Evolutionary conservation across 2,329 filamentous ascomycete genomes (phyloP).

Genomic region (Penicillium expansum): DNA sequence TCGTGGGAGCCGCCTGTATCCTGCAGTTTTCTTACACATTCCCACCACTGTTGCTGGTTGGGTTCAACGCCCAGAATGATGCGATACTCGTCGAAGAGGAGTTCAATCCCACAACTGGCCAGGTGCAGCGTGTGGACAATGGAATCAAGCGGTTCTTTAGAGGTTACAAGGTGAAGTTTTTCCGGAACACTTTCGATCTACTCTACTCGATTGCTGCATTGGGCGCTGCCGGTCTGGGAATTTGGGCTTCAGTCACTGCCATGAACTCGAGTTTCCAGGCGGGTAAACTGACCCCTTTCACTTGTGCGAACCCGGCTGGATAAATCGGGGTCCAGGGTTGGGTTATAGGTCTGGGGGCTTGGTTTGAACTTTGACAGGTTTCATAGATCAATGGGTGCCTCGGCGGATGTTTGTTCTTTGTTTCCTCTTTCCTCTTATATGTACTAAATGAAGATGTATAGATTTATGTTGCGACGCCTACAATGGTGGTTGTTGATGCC

Average conservation of each 20-base stretch:
- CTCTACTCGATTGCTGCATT: conserved; percentile 13
- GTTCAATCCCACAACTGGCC: conserved; percentile 19
- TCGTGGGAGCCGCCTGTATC: conserved; percentile 30
- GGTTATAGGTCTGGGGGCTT: not conserved
- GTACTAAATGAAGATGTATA: not conserved
- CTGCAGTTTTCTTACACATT: conserved; percentile 33
- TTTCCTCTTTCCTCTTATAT: not conserved
- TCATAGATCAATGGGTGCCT: not conserved
- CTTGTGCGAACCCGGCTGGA: conserved; percentile 15
- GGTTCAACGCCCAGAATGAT: conserved; percentile 29
- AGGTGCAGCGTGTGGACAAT: conserved; percentile 9
- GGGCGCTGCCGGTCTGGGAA: conserved; percentile 12
- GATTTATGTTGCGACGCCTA: not conserved
- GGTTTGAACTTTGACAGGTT: not conserved
- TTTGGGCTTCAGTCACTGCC: conserved; percentile 14
- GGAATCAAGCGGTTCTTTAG: conserved; percentile 15
- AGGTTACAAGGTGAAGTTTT: conserved; percentile 15
- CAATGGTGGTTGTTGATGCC: too few relatives aligned
- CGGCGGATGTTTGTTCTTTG: not conserved
- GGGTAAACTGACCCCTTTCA: conserved; percentile 9
- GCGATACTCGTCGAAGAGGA: conserved; percentile 24
- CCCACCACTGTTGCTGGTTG: conserved; percentile 29
- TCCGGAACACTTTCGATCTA: conserved; percentile 16
- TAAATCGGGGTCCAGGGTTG: not conserved
- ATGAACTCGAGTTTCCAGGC: conserved; percentile 8